These are phyloP conservation scores for Arthrobotrys megalospora DNA, from an alignment of 2,329 filamentous ascomycete genomes.

Conservation along the genomic window DNA sequence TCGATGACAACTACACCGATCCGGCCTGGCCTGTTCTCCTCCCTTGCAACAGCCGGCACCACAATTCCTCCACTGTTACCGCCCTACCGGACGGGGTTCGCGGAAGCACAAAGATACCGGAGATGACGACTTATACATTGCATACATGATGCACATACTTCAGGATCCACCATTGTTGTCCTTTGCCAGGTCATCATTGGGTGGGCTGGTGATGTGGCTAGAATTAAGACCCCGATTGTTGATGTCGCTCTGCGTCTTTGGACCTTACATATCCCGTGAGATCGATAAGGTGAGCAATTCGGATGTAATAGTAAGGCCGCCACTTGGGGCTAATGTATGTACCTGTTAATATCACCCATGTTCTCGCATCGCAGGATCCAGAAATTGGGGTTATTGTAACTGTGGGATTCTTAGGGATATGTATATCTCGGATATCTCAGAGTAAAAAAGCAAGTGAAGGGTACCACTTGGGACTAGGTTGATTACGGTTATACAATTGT, in stretches of 20 bases:
- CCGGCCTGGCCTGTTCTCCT: background rate
- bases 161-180: conserved; percentile 1
- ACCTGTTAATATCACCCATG: too few relatives aligned
- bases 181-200: background rate
- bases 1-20: conserved; percentile 4
- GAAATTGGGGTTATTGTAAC: too few relatives aligned
- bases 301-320: background rate
- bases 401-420: too few relatives aligned
- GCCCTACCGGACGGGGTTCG: background rate
- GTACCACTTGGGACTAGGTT: too few relatives aligned
- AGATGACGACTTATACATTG: conserved; percentile 15
- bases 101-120: background rate
- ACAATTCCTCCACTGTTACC: background rate
- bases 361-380: too few relatives aligned
- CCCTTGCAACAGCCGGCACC: background rate
- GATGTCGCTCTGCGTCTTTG: background rate
- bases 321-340: too few relatives aligned
- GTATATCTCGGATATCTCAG: too few relatives aligned
- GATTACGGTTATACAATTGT: too few relatives aligned
- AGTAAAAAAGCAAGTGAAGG: too few relatives aligned
- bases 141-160: background rate
- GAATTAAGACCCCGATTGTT: background rate
- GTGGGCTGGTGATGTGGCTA: background rate
- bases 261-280: background rate
- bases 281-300: background rate